Conservation (phyloP, 345 rosid species). For the Dimocarpus longan region DNA sequence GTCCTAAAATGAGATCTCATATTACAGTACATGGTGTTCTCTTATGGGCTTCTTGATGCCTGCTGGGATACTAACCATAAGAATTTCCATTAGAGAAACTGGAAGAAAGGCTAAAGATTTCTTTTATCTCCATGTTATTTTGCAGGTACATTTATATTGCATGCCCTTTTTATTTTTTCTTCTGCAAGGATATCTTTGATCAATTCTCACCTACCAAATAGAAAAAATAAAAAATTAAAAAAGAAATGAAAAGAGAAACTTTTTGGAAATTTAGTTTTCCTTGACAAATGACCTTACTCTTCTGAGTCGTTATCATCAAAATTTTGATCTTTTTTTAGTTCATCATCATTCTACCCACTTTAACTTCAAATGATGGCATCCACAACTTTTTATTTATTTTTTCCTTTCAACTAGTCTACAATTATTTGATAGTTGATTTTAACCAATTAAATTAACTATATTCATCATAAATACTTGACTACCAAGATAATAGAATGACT, state of each 20-base stretch:
- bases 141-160: slow-evolving; percentile 53
- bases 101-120: slow-evolving; percentile 41
- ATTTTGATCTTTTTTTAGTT: slow-evolving; percentile 16
- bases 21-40: slow-evolving; percentile 74
- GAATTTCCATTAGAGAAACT: slow-evolving; percentile 59
- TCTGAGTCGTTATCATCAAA: slow-evolving; percentile 23
- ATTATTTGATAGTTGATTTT: not conserved
- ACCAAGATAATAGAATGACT: slow-evolving; percentile 1
- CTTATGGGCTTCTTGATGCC: slow-evolving; percentile 83
- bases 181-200: slow-evolving; percentile 1
- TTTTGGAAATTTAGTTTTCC: not conserved
- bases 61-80: slow-evolving; percentile 62
- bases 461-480: slow-evolving; percentile 4
- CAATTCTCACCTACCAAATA: not conserved
- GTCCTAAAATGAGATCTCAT: slow-evolving; percentile 49
- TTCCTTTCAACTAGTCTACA: not conserved
- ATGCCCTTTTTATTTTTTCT: not conserved
- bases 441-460: slow-evolving; percentile 8
- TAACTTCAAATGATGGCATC: slow-evolving; percentile 50
- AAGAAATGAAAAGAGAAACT: too few species aligned
- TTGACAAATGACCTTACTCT: not conserved
- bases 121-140: slow-evolving; percentile 59
- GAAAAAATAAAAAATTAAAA: not conserved
- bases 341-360: slow-evolving; percentile 28
- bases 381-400: slow-evolving; percentile 5